Base-by-base conservation (phyloP, 768 basidiomycete genomes). In the Zangia roseola region DNA sequence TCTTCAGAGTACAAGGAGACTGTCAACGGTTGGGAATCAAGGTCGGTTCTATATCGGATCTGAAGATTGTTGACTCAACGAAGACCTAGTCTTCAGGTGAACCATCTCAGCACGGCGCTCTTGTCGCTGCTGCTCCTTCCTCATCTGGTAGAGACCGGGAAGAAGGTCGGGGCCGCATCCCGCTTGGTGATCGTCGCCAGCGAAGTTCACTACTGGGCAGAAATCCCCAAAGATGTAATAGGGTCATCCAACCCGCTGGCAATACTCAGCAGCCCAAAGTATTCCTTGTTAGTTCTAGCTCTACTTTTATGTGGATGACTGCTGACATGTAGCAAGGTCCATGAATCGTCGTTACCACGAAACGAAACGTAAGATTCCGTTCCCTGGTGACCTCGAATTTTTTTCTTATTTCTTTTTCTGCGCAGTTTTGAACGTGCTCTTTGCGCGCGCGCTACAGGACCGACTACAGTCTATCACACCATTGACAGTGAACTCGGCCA, bases 11-110 rank as follows among this genome's bases (percentile, higher is more conserved):
- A 68, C 26, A 31, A 59, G 7, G 40, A 53, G 10, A 74, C 73
- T 0, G 33, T 45, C 0, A 73, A 80, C 56, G 79, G 75, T 6
- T 81, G 74, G 75, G 79, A 81, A 49, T 42, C 61, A 10, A 61
- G 54, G 80, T 79, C 41, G 3, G 69, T 56, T 39, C 6, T 19
- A 3, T 35, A 9, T 28, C 5, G 16, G 3, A 28, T 5, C 28
- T 5, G n/a, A 13, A 19, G 5, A 7, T 4, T 16, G 0, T 12
- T 1, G 14, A 6, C 35, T 41, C 10, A 53, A 20, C 1, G 16
- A 8, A 0, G 19, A 20, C 0, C 2, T 6, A 71, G 70, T 1
- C 47, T 75, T 10, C 71, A 74, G 44, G 62, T 69, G 19, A 74
- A 74, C 46, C 50, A 67, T 35, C 54, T 74, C 7, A 41, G 59